Conservation (phyloP, 108 stramenopile species). For the Conticribra weissflogii region DNA sequence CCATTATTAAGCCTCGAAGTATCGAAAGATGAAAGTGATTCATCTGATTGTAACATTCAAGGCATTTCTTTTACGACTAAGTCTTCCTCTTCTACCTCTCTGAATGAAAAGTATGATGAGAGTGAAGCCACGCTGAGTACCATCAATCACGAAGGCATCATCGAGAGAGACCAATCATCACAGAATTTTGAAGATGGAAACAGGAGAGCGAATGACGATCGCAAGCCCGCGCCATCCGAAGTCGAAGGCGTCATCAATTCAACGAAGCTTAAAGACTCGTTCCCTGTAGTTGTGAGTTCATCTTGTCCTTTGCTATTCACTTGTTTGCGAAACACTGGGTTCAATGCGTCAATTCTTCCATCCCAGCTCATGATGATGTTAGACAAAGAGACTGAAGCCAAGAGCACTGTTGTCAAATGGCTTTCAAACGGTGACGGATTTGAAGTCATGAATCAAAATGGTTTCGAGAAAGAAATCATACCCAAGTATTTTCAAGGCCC, state of each 20-base stretch:
- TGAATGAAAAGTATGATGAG: not conserved
- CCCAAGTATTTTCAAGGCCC: constrained; percentile 15
- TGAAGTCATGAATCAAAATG: constrained; percentile 19
- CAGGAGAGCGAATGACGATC: not conserved
- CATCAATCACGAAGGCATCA: not conserved
- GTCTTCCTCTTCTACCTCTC: not conserved
- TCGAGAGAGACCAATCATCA: not conserved
- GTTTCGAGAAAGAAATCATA: constrained; percentile 16
- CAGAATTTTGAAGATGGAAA: not conserved
- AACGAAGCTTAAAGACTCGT: not conserved
- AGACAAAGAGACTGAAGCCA: constrained; percentile 1
- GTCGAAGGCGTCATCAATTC: not conserved
- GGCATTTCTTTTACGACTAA: too few relatives aligned
- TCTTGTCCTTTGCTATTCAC: not conserved
- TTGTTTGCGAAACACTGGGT: too few relatives aligned
- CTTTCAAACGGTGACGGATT: constrained; percentile 10
- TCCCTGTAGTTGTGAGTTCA: not conserved
- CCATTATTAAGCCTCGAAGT: too few relatives aligned
- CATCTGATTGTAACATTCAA: not conserved
- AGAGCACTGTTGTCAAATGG: constrained; percentile 3
- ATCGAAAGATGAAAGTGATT: not conserved
- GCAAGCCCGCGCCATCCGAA: not conserved
- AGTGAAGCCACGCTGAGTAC: not conserved
- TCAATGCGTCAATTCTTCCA: not conserved
- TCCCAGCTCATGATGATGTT: constrained; percentile 8